Evolutionary conservation across 139 green algal species (phyloP).

Genomic region (Chlamydomonas sp.): DNA sequence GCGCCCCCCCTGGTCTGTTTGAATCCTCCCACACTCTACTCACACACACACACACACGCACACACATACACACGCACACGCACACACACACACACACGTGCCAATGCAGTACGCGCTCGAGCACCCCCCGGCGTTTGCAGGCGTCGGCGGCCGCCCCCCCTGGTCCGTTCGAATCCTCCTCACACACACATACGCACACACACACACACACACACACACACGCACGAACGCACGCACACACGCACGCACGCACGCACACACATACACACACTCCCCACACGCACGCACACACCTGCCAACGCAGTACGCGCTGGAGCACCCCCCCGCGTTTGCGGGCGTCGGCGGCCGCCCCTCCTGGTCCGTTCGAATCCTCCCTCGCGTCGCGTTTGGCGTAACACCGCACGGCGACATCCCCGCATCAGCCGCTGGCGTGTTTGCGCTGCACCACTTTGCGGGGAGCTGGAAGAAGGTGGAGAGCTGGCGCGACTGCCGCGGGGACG

Average conservation of each 20-base stretch:
- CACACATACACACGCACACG: not conserved
- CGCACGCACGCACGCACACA: not conserved
- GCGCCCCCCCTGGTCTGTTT: too few relatives aligned
- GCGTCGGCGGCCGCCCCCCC: too few relatives aligned
- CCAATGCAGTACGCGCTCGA: not conserved
- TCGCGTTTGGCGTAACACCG: constrained; percentile 59
- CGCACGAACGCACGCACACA: not conserved
- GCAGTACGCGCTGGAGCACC: too few relatives aligned
- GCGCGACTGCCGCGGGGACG: too few relatives aligned
- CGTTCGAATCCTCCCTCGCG: constrained; percentile 68
- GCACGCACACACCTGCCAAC: too few relatives aligned
- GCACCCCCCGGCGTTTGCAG: not conserved
- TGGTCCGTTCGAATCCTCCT: not conserved
- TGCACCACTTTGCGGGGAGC: constrained; percentile 68
- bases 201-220: not conserved
- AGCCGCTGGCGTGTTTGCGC: constrained; percentile 45
- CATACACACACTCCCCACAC: too few relatives aligned
- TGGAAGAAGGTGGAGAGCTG: constrained; percentile 56
- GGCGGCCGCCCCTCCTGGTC: too few relatives aligned
- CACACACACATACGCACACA: not conserved
- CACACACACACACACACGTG: not conserved
- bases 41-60: constrained; percentile 4
- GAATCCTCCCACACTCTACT: too few relatives aligned
- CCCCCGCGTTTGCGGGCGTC: too few relatives aligned
- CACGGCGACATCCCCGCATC: constrained; percentile 33